A percentile compares a stretch with the other conserved stretches of the same genome.
These are phyloP conservation scores for Phaeolepiota aurea DNA, from an alignment of 768 basidiomycete species.

Conservation along the genomic window DNA sequence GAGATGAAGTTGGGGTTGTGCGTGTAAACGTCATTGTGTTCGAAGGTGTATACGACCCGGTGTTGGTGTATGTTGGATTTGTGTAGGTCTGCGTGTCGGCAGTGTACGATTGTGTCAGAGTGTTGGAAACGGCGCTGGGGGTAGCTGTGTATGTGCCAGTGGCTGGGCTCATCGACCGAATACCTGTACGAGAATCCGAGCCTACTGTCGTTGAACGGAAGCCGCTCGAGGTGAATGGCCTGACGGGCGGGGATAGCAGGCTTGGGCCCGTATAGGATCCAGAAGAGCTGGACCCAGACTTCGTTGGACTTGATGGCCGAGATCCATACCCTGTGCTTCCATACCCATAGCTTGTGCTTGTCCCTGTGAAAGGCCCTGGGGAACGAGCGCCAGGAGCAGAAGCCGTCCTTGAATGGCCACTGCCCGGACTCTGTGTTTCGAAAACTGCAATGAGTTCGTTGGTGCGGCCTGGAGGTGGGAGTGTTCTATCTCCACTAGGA, in stretches of 20 bases:
- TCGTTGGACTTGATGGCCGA: slow-evolving; percentile 38
- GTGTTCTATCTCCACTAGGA: slow-evolving; percentile 32
- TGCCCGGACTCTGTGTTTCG: slow-evolving; percentile 35
- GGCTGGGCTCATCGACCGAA: slow-evolving; percentile 15
- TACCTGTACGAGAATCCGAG: slow-evolving; percentile 13
- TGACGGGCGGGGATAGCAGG: slow-evolving; percentile 40
- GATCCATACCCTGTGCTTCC: slow-evolving; percentile 27
- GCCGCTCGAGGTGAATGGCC: slow-evolving; percentile 23
- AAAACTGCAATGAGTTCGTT: slow-evolving; percentile 72
- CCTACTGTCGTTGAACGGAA: slow-evolving; percentile 20
- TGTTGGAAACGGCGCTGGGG: slow-evolving; percentile 33
- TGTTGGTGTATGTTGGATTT: slow-evolving; percentile 12
- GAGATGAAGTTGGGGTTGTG: slow-evolving; percentile 36
- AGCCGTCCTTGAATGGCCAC: slow-evolving; percentile 42
- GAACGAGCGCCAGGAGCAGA: slow-evolving; percentile 40
- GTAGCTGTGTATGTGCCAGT: slow-evolving; percentile 22
- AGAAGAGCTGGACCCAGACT: slow-evolving; percentile 25
- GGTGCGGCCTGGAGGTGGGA: slow-evolving; percentile 49
- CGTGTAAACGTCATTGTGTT: slow-evolving; percentile 29
- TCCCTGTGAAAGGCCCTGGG: slow-evolving; percentile 26
- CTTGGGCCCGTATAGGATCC: slow-evolving; percentile 31
- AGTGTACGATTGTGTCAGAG: slow-evolving; percentile 29
- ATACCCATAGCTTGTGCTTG: slow-evolving; percentile 21
- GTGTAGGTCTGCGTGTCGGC: slow-evolving; percentile 10
- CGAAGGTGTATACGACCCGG: slow-evolving; percentile 21